Base-by-base conservation (phyloP, 2,329 filamentous ascomycete species). In the Beauveria sp. region DNA sequence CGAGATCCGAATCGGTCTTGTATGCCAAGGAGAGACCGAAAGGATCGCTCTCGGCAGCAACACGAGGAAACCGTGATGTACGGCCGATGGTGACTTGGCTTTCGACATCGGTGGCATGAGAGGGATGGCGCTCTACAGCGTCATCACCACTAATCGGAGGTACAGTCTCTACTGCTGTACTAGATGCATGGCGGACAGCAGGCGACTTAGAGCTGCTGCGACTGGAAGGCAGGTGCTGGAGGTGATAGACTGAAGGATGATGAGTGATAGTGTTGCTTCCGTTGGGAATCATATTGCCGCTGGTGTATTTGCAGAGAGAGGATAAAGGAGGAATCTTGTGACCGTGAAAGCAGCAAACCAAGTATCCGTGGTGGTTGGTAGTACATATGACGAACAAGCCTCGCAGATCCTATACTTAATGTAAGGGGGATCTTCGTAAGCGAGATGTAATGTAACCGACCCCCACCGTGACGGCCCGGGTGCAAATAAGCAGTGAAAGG, bases 1-100 rank as follows among this genome's bases (percentile, higher is more conserved):
- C 83, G 65, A 97, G 85, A 72, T 97, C 90, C 20, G 81, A 83
- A 34, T 86, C 79, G 22, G 88, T 86, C 77, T 96, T 98, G 72
- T 95, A 84, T 59, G 85, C 86, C 2, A 84, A 83, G 1, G 89
- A 86, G 4, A 98, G 86, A 60, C 87, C 85, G 74, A 91, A 95
- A 0, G 93, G 93, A 68, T 98, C 93, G 69, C 85, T 88, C 66
- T 87, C 85, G 28, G 75, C 73, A 22, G 80, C 84, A 68, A 87
- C 84, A 9, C 79, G 79, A 0, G 87, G 86, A 8, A 83, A 74
- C 45, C 78, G 77, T 49, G 79, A 69, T n/a, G 65, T 68, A 43
- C 66, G 67, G 34, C 70, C 70, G 16, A 70, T 66, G 1, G 74
- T 74, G 42, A 72, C 67, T 66, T 81, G 80, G 65, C 75, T 77